These are phyloP conservation scores for Martensiomyces pterosporus DNA, from an alignment of 192 early-diverging fungal species.

Conservation along the genomic window DNA sequence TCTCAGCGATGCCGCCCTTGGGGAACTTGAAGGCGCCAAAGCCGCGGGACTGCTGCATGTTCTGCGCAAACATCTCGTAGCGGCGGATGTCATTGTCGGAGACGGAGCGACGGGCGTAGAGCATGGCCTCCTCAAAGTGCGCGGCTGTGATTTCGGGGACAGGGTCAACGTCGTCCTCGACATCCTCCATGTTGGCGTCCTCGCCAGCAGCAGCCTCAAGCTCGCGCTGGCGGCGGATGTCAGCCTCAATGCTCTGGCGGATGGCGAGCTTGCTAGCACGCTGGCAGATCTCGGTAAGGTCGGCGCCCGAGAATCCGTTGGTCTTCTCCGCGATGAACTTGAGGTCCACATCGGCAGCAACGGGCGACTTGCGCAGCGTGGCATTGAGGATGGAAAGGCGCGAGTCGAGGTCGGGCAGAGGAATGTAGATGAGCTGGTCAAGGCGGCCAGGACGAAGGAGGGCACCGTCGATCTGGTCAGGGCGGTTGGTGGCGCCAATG, in stretches of 20 bases:
- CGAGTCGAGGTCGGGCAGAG: conserved; percentile 84
- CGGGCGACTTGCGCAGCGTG: conserved; percentile 90
- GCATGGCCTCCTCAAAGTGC: conserved; percentile 99
- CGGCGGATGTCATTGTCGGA: conserved; percentile 95
- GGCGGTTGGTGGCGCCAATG: conserved; percentile 98
- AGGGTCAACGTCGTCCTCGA: conserved; percentile 73
- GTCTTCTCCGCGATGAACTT: conserved; percentile 82
- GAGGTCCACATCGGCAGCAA: conserved; percentile 76
- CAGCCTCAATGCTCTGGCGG: conserved; percentile 90
- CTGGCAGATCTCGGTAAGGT: conserved; percentile 98
- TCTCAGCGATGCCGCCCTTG: conserved; percentile 46
- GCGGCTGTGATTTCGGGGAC: conserved; percentile 88
- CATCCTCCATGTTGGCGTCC: conserved; percentile 66
- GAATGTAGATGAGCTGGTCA: conserved; percentile 98
- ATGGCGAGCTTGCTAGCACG: conserved; percentile 96
- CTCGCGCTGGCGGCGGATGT: conserved; percentile 69
- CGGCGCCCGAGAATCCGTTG: conserved; percentile 95
- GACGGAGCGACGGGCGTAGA: conserved; percentile 92
- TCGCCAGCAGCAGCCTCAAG: conserved; percentile 72
- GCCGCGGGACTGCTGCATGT: conserved; percentile 92
- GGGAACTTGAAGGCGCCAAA: conserved; percentile 98
- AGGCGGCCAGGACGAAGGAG: conserved; percentile 97
- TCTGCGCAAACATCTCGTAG: conserved; percentile 99
- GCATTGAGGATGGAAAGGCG: conserved; percentile 81
- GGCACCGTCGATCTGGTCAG: conserved; percentile 97